These are phyloP conservation scores for Melastoma malabathricum DNA, from an alignment of 345 rosid genomes.

Conservation along the genomic window DNA sequence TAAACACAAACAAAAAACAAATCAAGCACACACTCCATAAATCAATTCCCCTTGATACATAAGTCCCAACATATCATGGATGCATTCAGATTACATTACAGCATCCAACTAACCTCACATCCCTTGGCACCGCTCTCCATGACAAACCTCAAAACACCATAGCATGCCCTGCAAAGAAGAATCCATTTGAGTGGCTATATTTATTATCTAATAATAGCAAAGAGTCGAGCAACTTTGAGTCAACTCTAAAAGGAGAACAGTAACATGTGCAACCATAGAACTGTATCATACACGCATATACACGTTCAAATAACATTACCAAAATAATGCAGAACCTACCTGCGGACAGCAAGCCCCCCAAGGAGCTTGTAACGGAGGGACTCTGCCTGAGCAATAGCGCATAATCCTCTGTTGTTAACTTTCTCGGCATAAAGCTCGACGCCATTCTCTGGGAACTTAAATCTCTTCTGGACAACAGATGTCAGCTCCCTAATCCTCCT, in stretches of 20 bases:
- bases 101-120: conserved; percentile 38
- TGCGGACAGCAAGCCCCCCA: conserved; percentile 83
- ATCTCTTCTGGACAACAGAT: conserved; percentile 69
- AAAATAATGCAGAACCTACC: conserved; percentile 16
- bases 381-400: conserved; percentile 84
- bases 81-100: too few relatives aligned
- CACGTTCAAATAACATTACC: neutral
- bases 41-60: too few relatives aligned
- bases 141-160: conserved; percentile 65
- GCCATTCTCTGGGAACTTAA: conserved; percentile 57
- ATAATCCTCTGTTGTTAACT: conserved; percentile 64
- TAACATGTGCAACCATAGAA: too few relatives aligned
- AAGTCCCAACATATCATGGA: neutral
- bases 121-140: conserved; percentile 92
- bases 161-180: conserved; percentile 45
- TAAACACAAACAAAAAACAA: too few relatives aligned
- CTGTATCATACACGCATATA: neutral
- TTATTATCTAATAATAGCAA: too few relatives aligned
- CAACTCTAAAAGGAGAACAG: too few relatives aligned
- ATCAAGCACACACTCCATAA: too few relatives aligned
- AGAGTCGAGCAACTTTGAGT: too few relatives aligned
- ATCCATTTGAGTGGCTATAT: too few relatives aligned
- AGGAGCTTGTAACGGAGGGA: conserved; percentile 91
- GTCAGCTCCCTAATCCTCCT: conserved; percentile 83
- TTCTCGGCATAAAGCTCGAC: conserved; percentile 85